Evolutionary conservation across 768 basidiomycete genomes (phyloP).

Genomic region (Tulasnella sp.): DNA sequence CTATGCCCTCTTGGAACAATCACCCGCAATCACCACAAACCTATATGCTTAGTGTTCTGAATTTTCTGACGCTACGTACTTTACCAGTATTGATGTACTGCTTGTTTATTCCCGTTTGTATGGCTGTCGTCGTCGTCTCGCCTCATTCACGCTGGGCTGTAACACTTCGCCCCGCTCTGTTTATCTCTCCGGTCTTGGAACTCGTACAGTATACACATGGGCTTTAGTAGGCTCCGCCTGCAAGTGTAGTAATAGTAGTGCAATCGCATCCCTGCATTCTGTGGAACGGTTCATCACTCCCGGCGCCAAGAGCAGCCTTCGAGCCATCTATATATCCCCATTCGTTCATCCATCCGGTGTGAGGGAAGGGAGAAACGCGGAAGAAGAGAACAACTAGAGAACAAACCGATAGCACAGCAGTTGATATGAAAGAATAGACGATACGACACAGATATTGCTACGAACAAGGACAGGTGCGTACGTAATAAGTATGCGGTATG

Average conservation of each 20-base stretch:
- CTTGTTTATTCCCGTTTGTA: background rate
- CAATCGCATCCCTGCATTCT: background rate
- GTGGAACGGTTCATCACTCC: background rate
- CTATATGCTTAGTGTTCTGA: background rate
- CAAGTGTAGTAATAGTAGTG: background rate
- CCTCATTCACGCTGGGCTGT: background rate
- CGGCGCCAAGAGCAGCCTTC: background rate
- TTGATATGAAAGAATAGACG: background rate
- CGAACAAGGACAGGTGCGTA: conserved; percentile 4
- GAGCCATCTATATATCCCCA: background rate
- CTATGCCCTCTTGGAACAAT: background rate
- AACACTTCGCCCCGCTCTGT: background rate
- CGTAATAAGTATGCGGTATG: conserved; percentile 1
- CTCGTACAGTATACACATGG: background rate
- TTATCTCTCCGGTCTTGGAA: background rate
- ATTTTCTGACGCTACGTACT: background rate
- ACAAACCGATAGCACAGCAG: background rate
- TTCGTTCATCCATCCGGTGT: background rate
- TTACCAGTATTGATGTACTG: background rate
- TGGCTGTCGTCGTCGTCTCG: background rate
- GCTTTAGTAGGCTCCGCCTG: background rate
- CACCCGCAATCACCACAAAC: background rate
- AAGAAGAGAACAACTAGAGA: background rate
- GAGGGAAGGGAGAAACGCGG: background rate
- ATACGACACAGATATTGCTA: conserved; percentile 8